A percentile compares a stretch with the other conserved stretches of the same genome.
phyloP scores from a whole-genome alignment of 495 filamentous ascomycete species.

The Penicillium alfredii region DNA sequence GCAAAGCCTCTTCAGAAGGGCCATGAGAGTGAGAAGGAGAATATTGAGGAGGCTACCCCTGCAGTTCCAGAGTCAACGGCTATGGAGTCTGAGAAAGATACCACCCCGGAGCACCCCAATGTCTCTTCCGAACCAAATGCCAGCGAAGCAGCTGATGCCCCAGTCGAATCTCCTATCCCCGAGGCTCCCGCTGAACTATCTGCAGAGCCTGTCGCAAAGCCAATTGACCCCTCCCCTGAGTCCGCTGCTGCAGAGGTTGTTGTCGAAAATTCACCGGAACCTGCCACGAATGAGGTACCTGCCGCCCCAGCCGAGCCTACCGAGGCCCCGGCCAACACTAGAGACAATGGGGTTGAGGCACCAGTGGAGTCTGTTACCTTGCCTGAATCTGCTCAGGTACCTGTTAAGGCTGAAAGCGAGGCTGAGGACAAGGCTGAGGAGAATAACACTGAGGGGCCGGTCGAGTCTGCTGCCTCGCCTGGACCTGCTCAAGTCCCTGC shows the following conservation, averaged over 20 bases:
- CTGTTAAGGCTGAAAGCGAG: not conserved
- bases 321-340: too few species aligned
- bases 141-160: not conserved
- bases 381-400: too few species aligned
- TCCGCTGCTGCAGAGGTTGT: slow-evolving; percentile 3
- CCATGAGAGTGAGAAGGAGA: slow-evolving; percentile 23
- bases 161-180: not conserved
- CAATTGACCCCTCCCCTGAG: slow-evolving; percentile 4
- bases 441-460: not conserved
- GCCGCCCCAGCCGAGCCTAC: too few species aligned
- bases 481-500: not conserved
- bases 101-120: slow-evolving; percentile 7
- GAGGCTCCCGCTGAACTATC: slow-evolving; percentile 3
- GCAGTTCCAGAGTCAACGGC: slow-evolving; percentile 6
- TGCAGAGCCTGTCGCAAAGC: slow-evolving; percentile 3
- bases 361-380: too few species aligned
- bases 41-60: slow-evolving; percentile 9
- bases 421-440: not conserved
- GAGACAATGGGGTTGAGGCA: too few species aligned
- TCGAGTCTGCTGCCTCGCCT: not conserved
- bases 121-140: not conserved
- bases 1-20: slow-evolving; percentile 3
- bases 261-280: not conserved
- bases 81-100: slow-evolving; percentile 1
- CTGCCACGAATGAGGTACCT: too few species aligned